A percentile compares a stretch with the other conserved stretches of the same genome.
Evolutionary conservation across 1,139 yeast species (phyloP).

Genomic region (Geotrichum klebahnii): DNA sequence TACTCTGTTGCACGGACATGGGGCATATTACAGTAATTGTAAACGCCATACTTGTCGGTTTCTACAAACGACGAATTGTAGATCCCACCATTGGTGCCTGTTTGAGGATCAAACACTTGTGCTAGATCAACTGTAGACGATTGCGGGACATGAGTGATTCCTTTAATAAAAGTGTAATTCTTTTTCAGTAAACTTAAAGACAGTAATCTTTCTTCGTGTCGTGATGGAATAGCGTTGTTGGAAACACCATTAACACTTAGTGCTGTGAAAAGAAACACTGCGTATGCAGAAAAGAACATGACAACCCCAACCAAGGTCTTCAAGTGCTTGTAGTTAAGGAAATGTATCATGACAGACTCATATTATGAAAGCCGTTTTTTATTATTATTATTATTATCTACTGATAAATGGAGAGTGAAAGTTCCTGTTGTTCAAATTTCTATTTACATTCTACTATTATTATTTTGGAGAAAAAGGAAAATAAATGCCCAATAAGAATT

Average conservation of each 20-base stretch:
- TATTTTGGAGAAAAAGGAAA: too few species aligned
- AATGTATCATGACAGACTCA: too few species aligned
- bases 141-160: neutral
- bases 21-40: constrained; percentile 45
- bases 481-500: too few species aligned
- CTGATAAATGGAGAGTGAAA: too few species aligned
- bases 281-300: constrained; percentile 1
- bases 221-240: neutral
- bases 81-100: constrained; percentile 32
- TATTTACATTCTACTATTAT: too few species aligned
- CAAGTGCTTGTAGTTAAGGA: too few species aligned
- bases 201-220: neutral
- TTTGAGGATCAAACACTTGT: constrained; percentile 1
- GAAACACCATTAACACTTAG: neutral
- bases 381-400: too few species aligned
- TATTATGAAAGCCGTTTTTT: too few species aligned
- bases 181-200: neutral
- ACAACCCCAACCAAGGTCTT: too few species aligned
- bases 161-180: neutral
- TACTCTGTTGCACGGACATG: constrained; percentile 36
- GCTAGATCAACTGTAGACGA: neutral
- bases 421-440: too few species aligned
- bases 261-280: neutral
- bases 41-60: constrained; percentile 35
- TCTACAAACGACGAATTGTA: constrained; percentile 34